These are phyloP conservation scores for Delonix regia DNA, from an alignment of 306 rosid genomes.

Conservation along the genomic window DNA sequence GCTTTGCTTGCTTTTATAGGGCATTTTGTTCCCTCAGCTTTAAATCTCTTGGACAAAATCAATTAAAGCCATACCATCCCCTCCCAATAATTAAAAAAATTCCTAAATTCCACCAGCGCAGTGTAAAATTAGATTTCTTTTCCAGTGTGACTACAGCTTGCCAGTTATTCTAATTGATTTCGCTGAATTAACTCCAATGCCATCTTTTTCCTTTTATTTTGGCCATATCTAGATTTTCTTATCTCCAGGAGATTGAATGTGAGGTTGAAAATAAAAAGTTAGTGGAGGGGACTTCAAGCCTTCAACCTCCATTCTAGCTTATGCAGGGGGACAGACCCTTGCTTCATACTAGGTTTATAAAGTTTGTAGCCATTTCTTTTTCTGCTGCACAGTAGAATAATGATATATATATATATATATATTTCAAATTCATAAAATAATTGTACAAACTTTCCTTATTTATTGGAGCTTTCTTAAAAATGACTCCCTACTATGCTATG, in stretches of 20 bases:
- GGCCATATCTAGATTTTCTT: not conserved
- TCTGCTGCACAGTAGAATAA: conserved; percentile 11
- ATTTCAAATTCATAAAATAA: not conserved
- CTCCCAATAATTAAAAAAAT: not conserved
- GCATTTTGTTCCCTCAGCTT: not conserved
- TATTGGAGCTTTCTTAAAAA: conserved; percentile 43
- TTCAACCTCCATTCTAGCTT: conserved; percentile 21
- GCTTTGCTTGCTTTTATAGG: not conserved
- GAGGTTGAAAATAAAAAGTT: not conserved
- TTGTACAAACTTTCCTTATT: not conserved
- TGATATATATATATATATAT: not conserved
- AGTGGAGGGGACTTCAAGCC: conserved; percentile 1
- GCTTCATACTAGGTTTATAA: conserved; percentile 18
- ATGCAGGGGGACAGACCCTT: conserved; percentile 26
- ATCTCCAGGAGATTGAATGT: not conserved
- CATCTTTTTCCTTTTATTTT: too few relatives aligned
- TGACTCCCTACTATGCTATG: conserved; percentile 3
- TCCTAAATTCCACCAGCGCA: not conserved
- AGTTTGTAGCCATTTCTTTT: not conserved
- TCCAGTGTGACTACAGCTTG: not conserved
- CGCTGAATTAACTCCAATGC: not conserved
- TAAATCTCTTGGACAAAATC: not conserved
- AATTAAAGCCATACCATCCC: not conserved
- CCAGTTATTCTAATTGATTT: not conserved
- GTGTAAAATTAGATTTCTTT: not conserved